phyloP scores from a whole-genome alignment of 306 rosid genomes.

The Astragalus glycyphyllos region DNA sequence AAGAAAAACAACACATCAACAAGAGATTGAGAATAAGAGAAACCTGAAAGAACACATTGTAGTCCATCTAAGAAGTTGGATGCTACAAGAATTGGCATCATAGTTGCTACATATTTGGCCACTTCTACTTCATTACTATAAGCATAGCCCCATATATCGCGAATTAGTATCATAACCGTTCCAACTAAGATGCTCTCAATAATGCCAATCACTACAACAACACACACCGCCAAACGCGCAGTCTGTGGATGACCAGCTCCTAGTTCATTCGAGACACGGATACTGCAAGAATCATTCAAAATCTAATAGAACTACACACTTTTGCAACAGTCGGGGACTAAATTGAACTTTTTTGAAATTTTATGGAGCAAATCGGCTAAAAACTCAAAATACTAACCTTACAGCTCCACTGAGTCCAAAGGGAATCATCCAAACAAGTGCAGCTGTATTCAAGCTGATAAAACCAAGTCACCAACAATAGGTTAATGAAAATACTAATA shows the following conservation, averaged over 20 bases:
- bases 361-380: no score
- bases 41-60: conserved; percentile 74
- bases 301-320: not conserved
- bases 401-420: conserved; percentile 9
- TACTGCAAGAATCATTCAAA: conserved; percentile 47
- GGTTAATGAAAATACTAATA: not conserved
- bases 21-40: no score
- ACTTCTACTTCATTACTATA: conserved; percentile 66
- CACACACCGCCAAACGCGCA: conserved; percentile 40
- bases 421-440: not conserved
- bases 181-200: conserved; percentile 47
- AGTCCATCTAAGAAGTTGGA: conserved; percentile 68
- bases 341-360: no score
- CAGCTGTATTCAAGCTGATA: not conserved
- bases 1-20: no score
- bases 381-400: not conserved
- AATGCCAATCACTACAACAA: conserved; percentile 37
- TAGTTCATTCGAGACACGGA: conserved; percentile 45
- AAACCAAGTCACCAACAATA: not conserved
- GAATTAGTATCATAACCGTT: conserved; percentile 49
- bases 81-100: conserved; percentile 68
- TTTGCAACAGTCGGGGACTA: no score
- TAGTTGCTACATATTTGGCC: conserved; percentile 51
- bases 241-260: conserved; percentile 42
- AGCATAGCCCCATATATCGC: conserved; percentile 68